These are phyloP conservation scores for Pittosporum tobira DNA, from an alignment of 129 eudicot species.

Conservation along the genomic window DNA sequence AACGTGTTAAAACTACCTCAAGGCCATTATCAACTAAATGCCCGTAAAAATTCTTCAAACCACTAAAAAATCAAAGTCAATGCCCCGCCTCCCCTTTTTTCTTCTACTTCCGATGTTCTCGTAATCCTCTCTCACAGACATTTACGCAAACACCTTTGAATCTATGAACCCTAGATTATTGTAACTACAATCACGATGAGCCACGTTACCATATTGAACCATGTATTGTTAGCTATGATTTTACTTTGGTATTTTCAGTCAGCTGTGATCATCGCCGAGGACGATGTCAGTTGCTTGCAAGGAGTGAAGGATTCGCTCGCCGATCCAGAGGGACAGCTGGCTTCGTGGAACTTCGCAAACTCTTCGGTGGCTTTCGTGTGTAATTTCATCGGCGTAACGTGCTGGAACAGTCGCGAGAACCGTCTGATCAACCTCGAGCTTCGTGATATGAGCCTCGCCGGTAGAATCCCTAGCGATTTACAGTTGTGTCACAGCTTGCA, in stretches of 20 bases:
- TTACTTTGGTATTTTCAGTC: background rate
- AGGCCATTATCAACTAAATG: no score
- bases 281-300: constrained; percentile 48
- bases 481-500: no score
- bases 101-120: constrained; percentile 10
- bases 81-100: background rate
- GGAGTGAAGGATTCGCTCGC: constrained; percentile 31
- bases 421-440: no score
- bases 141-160: constrained; percentile 9
- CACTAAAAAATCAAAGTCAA: constrained; percentile 1
- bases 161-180: background rate
- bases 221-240: background rate
- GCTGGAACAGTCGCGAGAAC: no score
- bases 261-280: constrained; percentile 24
- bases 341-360: constrained; percentile 45
- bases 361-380: constrained; percentile 16
- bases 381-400: no score
- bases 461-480: no score
- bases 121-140: background rate
- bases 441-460: no score
- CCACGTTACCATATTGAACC: background rate
- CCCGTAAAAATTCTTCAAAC: background rate
- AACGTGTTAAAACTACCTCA: no score
- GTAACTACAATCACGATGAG: background rate
- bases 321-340: constrained; percentile 26